Evolutionary conservation across 2,329 filamentous ascomycete species (phyloP), one percentile per base, ranked within the genome.

Genomic region (Ceratocystis destructans): DNA sequence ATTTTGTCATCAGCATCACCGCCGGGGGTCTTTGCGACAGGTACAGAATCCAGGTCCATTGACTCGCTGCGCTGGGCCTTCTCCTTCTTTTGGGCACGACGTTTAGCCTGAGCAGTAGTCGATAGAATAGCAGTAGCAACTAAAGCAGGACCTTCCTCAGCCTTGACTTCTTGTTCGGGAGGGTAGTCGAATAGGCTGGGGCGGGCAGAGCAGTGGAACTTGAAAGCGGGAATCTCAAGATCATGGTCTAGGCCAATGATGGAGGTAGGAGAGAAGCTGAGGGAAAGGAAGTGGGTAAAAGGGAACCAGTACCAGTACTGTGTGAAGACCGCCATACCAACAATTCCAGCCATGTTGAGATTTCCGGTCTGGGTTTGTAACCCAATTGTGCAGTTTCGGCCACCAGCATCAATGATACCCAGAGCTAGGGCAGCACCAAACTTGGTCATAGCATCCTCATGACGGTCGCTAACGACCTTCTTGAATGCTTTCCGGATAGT

Each of bases 261-360:
- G 1, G 94, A 89, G 1, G 95, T 99, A 1, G 94, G 94, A n/a
- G 90, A 91, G 77, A 99, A 97, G 72, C 90, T 92, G 69, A 99
- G 82, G 0, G 93, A 95, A 67, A 99, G 76, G 84, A 99, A 99
- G 77, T 99, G 94, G 37, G 94, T 96, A 72, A 97, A 88, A 68
- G 94, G 94, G 84, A 99, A 99, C 94, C 94, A 99, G 80, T 99
- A 99, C 94, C 94, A 99, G 80, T 99, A 99, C 75, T 99, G 94
- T 7, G 92, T 96, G 78, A 99, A 99, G 65, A 99, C 89, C 33
- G 91, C 93, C 86, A 96, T 96, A 71, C 94, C 95, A 20, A 99
- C 92, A 70, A 99, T 96, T 69, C 90, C 95, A 20, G 92, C 86
- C 92, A 99, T 96, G 80, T 99, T 97, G 70, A 99, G 85, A 74